Conservation (phyloP, 192 early-diverging fungal species). For the Backusella sp. region DNA sequence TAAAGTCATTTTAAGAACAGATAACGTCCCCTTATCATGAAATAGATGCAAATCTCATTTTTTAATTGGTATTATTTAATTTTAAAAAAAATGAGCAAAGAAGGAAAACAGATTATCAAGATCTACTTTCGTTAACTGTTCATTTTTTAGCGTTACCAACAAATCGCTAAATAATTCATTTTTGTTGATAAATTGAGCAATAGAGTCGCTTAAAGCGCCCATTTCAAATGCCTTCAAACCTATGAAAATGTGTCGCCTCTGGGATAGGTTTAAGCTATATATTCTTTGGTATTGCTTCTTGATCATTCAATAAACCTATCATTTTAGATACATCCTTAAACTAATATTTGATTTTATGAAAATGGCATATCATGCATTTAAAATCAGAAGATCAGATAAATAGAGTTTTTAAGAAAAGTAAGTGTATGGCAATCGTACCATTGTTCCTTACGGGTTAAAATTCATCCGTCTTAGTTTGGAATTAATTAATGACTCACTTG, state of each 20-base stretch:
- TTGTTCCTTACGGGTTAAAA: neutral
- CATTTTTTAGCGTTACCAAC: neutral
- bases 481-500: conserved; percentile 1
- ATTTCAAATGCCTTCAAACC: neutral
- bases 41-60: neutral
- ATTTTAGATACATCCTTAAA: neutral
- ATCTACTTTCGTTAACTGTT: neutral
- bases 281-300: neutral
- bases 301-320: neutral
- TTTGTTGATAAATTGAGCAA: neutral
- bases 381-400: neutral
- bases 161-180: neutral
- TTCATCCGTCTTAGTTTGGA: neutral
- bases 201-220: neutral
- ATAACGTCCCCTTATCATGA: neutral
- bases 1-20: neutral
- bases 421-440: neutral
- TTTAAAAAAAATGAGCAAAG: neutral
- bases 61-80: neutral
- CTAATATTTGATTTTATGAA: neutral
- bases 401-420: neutral
- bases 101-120: neutral
- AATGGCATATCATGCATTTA: neutral
- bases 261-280: neutral
- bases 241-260: neutral